Evolutionary conservation across 2,329 filamentous ascomycete genomes (phyloP).

Genomic region (Onygena corvina): DNA sequence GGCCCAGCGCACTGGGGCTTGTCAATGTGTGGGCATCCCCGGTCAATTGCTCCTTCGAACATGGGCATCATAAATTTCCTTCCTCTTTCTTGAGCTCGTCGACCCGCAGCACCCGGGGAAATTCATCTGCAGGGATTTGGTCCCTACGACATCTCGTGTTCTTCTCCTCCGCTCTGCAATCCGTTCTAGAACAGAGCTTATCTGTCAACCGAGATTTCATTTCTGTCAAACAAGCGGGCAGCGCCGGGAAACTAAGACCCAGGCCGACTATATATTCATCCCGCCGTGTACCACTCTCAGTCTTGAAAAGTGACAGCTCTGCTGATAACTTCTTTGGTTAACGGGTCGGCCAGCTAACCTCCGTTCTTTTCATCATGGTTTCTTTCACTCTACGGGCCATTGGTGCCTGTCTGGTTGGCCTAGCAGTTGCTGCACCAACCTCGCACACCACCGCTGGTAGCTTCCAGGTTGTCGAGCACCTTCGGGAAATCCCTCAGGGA

Average conservation of each 20-base stretch:
- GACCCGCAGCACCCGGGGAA: constrained; percentile 3
- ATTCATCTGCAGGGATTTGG: constrained; percentile 2
- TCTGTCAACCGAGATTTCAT: not conserved
- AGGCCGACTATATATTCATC: not conserved
- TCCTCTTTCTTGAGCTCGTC: not conserved
- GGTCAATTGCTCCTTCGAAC: not conserved
- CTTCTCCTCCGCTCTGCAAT: not conserved
- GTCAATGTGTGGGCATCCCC: not conserved
- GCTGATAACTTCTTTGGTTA: not conserved
- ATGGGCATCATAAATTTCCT: too few species aligned
- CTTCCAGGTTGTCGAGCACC: constrained; percentile 18
- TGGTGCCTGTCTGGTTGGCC: constrained; percentile 10
- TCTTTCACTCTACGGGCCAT: constrained; percentile 11
- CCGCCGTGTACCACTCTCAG: not conserved
- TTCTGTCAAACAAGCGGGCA: not conserved
- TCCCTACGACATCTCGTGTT: not conserved
- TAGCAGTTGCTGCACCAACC: constrained; percentile 11
- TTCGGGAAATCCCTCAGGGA: constrained; percentile 22
- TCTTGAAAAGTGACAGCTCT: not conserved
- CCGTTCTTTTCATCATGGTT: constrained; percentile 7
- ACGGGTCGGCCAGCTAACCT: not conserved
- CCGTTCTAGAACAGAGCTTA: constrained; percentile 2
- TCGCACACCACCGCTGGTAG: not conserved
- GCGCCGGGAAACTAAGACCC: not conserved
- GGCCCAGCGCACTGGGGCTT: not conserved